Percentiles rank a stretch among this genome's conserved stretches.
Conservation (phyloP, 75 land plant genomes). For the Pinus tabuliformis region DNA sequence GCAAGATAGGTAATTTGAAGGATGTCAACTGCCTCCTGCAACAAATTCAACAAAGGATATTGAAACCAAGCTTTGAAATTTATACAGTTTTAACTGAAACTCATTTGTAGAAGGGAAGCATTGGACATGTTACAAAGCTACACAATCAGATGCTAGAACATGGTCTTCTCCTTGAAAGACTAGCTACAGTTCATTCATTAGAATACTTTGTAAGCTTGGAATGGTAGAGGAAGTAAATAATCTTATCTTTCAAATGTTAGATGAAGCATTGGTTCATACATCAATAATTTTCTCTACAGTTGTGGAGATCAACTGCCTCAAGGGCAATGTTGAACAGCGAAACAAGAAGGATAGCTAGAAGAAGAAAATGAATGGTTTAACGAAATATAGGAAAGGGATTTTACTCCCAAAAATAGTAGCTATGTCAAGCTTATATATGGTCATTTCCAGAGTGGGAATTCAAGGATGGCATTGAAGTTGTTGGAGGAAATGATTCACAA, state of each 20-base stretch:
- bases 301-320: slow-evolving; percentile 46
- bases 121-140: too few relatives aligned
- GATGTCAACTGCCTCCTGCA: slow-evolving; percentile 46
- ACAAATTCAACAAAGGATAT: slow-evolving; percentile 31
- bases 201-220: slow-evolving; percentile 40
- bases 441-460: slow-evolving; percentile 36
- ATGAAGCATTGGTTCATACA: slow-evolving; percentile 43
- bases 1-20: slow-evolving; percentile 17
- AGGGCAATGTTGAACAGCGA: slow-evolving; percentile 62
- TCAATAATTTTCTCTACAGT: slow-evolving; percentile 65
- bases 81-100: slow-evolving; percentile 31
- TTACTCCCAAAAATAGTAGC: slow-evolving; percentile 42
- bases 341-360: slow-evolving; percentile 35
- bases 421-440: slow-evolving; percentile 60
- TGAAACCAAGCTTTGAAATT: slow-evolving; percentile 49
- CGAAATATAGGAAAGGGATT: slow-evolving; percentile 36
- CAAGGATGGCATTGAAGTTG: slow-evolving; percentile 31
- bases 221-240: slow-evolving; percentile 43
- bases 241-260: slow-evolving; percentile 53
- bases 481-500: slow-evolving; percentile 36
- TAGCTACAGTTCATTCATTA: slow-evolving; percentile 60
- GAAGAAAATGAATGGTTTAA: slow-evolving; percentile 28
- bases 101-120: too few relatives aligned
- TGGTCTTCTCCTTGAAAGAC: slow-evolving; percentile 23
- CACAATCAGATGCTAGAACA: slow-evolving; percentile 25